Conservation (phyloP, 2,329 filamentous ascomycete species). For the Cercospora sp. region DNA sequence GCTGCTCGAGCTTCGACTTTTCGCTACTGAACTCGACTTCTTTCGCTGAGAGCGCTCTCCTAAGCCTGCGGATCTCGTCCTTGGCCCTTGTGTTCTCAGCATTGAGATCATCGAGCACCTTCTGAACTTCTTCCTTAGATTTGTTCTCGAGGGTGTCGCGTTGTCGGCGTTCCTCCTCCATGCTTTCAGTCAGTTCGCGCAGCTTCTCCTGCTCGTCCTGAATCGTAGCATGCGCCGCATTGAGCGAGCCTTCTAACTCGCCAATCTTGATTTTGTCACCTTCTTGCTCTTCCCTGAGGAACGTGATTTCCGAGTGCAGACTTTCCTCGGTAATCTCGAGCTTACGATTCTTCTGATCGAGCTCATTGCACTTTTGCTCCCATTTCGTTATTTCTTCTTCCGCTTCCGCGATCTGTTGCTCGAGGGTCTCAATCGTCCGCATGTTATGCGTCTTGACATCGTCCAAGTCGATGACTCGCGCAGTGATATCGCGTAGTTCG, state of each 20-base stretch:
- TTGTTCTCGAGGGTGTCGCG: conserved; percentile 81
- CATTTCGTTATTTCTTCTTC: conserved; percentile 85
- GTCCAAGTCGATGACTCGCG: conserved; percentile 81
- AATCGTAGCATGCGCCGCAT: conserved; percentile 75
- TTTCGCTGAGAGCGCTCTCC: conserved; percentile 77
- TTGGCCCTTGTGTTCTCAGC: conserved; percentile 76
- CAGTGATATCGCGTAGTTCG: conserved; percentile 90
- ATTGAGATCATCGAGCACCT: conserved; percentile 90
- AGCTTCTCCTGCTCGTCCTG: conserved; percentile 77
- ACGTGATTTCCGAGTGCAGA: conserved; percentile 87
- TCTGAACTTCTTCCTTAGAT: conserved; percentile 93
- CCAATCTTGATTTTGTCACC: conserved; percentile 97
- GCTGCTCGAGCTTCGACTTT: conserved; percentile 85
- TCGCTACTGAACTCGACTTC: conserved; percentile 88
- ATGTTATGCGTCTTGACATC: conserved; percentile 82
- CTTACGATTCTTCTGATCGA: conserved; percentile 83
- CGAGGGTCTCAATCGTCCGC: conserved; percentile 76
- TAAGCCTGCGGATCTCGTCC: conserved; percentile 79
- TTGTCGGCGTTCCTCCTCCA: conserved; percentile 79
- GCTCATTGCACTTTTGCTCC: conserved; percentile 79
- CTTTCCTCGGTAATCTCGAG: conserved; percentile 90
- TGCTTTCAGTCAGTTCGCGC: conserved; percentile 58
- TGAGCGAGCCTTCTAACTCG: conserved; percentile 81
- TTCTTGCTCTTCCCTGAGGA: conserved; percentile 95
- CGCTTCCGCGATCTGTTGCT: conserved; percentile 77